phyloP scores from a whole-genome alignment of 257 asterid genomes.

The Fraxinus excelsior region DNA sequence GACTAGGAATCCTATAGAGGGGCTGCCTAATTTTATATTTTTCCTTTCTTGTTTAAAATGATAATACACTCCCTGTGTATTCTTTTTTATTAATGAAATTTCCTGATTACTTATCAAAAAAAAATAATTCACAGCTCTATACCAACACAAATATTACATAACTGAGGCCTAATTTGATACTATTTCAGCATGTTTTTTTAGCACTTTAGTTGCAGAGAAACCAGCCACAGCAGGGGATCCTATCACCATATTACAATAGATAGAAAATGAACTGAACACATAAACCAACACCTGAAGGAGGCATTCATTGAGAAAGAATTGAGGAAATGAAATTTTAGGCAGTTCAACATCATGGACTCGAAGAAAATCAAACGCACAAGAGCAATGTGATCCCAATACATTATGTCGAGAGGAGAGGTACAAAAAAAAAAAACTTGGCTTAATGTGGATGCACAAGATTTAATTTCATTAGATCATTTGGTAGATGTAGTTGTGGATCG shows the following conservation, averaged over 20 bases:
- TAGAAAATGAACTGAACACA: not conserved
- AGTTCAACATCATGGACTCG: not conserved
- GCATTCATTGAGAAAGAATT: not conserved
- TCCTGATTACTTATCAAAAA: no score
- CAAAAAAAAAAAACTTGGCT: not conserved
- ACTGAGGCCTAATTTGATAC: no score
- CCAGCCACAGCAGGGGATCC: no score
- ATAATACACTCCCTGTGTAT: no score
- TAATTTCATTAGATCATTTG: not conserved
- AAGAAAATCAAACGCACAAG: not conserved
- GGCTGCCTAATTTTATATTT: no score
- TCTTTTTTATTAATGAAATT: no score
- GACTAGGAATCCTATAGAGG: no score
- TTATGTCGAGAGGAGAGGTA: not conserved
- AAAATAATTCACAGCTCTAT: no score
- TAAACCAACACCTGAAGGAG: not conserved
- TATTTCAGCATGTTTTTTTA: no score
- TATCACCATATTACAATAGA: not conserved
- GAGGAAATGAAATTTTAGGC: not conserved
- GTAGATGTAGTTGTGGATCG: not conserved
- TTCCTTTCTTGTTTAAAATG: no score
- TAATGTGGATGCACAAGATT: not conserved
- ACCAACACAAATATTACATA: no score
- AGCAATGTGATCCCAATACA: not conserved
- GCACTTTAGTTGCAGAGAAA: no score